These are phyloP conservation scores for Quercus phellos DNA, from an alignment of 331 rosid genomes.

Conservation along the genomic window DNA sequence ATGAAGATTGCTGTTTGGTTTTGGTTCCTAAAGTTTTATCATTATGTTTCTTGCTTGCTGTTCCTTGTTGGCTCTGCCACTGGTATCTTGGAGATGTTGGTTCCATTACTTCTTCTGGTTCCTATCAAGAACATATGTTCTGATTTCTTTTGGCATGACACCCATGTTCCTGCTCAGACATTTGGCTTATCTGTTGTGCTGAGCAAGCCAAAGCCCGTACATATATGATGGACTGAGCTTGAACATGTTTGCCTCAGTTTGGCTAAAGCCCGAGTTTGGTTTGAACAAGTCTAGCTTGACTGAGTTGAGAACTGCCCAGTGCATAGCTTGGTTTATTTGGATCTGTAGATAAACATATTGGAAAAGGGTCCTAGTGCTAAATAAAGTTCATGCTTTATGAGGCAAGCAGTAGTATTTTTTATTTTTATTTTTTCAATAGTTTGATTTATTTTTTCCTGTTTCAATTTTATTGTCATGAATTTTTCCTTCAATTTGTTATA, in stretches of 20 bases:
- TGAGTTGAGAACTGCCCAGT: constrained; percentile 1
- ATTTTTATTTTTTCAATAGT: not conserved
- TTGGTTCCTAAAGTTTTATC: not conserved
- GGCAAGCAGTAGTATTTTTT: not conserved
- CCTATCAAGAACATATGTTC: not conserved
- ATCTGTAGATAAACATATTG: constrained; percentile 1
- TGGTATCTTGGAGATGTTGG: constrained; percentile 12
- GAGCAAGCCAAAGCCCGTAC: not conserved
- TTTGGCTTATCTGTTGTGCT: constrained; percentile 15
- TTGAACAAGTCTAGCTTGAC: constrained; percentile 5
- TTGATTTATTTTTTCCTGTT: not conserved
- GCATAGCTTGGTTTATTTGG: constrained; percentile 18
- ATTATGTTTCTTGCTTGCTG: not conserved
- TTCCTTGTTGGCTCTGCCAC: constrained; percentile 4
- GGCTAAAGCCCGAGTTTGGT: constrained; percentile 10
- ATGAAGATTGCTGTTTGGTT: not conserved
- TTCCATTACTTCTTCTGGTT: not conserved
- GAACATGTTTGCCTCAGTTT: not conserved
- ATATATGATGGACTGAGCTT: not conserved
- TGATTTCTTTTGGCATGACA: not conserved
- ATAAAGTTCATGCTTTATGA: constrained; percentile 1
- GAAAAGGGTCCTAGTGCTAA: constrained; percentile 8
- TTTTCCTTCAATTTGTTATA: constrained; percentile 13
- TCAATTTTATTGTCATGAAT: not conserved
- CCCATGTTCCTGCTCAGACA: constrained; percentile 1